phyloP scores from a whole-genome alignment of 176 grass and related monocot genomes.

The Avena sativa region DNA sequence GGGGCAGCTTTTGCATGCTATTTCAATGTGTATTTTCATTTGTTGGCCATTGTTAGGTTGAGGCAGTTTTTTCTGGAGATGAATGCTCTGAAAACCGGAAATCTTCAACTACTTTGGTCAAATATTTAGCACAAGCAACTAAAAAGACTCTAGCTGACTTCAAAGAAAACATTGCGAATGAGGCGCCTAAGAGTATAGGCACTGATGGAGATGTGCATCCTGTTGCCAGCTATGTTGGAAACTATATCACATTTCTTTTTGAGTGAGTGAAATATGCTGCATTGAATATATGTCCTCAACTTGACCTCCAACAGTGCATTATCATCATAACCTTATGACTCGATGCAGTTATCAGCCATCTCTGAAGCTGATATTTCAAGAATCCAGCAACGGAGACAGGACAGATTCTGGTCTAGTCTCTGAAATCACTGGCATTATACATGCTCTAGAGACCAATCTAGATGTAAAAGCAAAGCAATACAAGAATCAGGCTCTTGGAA shows the following conservation, averaged over 20 bases:
- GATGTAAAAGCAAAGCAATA: conserved; percentile 63
- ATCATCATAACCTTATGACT: too few species aligned
- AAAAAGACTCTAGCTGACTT: conserved; percentile 57
- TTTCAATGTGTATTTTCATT: conserved; percentile 2
- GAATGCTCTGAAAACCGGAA: conserved; percentile 46
- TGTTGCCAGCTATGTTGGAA: conserved; percentile 68
- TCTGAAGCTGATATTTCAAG: conserved; percentile 55
- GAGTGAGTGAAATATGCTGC: conserved; percentile 58
- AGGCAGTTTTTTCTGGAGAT: conserved; percentile 58
- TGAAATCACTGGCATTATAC: conserved; percentile 49
- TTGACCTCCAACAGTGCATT: background rate
- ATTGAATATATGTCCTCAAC: background rate
- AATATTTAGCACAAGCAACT: conserved; percentile 44
- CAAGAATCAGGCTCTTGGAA: conserved; percentile 48
- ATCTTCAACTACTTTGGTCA: conserved; percentile 47
- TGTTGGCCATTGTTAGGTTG: conserved; percentile 52
- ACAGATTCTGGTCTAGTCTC: conserved; percentile 52
- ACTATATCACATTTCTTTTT: conserved; percentile 63
- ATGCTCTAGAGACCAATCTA: conserved; percentile 68
- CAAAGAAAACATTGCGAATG: conserved; percentile 60
- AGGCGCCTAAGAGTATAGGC: conserved; percentile 40
- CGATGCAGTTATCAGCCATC: conserved; percentile 59
- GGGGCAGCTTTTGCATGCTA: background rate
- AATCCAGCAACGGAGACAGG: conserved; percentile 46
- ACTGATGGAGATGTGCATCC: conserved; percentile 61